Evolutionary conservation across 176 grass and related monocot species (phyloP), one percentile per base, ranked within the genome.

Genomic region (Canna indica): DNA sequence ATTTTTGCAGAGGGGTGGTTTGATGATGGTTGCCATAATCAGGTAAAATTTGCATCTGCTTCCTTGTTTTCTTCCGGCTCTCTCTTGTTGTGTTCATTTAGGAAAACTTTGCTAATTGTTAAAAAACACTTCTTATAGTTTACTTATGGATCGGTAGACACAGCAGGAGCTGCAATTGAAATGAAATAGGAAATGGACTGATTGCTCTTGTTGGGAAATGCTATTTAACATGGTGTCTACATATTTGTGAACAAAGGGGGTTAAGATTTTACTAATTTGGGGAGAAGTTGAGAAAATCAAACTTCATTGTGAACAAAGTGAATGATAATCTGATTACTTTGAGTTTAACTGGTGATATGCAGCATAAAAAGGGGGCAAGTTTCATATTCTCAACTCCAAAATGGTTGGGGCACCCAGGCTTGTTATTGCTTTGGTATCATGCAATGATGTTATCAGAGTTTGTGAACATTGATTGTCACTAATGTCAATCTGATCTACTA

Each of bases 1-100:
- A 30, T 45, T 79, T 86, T 67, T 83, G 78, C 88, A 96, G 88
- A 91, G 84, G 93, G 84, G 82, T 91, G 86, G 86, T 90, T 96
- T 42, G 74, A 12, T 15, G 88, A 91, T 41, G 36, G 54, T 81
- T 45, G 71, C 45, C 82, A 77, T 50, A 96, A 96, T 79, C 88
- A 96, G 83, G 88, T 91, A 65, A 67, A 76, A 15, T 80, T 46
- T 35, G 58, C 57, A 15, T 33, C 47, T 26, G 20, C 57, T 47
- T 59, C 44, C 30, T 59, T 82, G 50, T 68, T 48, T 7, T 34
- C 24, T 38, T 27, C 41, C 33, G 70, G 14, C 5, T 5, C 52
- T 18, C 66, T 3, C 17, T 57, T 52, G 27, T 15, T 74, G 52
- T 18, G 41, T 24, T 36, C 12, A n/a, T 44, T 2, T 60, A 57